A percentile compares a stretch with the other conserved stretches of the same genome.
These are phyloP conservation scores for Trypanosomatidae sp. DNA, from an alignment of 208 protist genomes.

Conservation along the genomic window DNA sequence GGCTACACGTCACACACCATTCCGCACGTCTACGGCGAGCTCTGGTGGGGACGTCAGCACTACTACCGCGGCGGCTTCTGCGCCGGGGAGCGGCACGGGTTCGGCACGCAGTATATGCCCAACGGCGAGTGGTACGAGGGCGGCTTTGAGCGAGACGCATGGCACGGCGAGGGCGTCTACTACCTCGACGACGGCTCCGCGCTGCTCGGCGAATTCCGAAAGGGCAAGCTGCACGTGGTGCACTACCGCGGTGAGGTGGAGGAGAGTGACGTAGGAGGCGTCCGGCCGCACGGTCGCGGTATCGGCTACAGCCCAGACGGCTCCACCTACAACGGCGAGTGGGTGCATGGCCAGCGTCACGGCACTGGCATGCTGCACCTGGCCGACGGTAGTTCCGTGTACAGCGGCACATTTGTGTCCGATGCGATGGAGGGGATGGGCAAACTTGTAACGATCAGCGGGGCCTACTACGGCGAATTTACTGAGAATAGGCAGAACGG, in stretches of 20 bases:
- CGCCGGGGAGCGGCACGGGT: slow-evolving; percentile 58
- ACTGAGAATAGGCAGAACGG: slow-evolving; percentile 60
- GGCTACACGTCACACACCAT: slow-evolving; percentile 65
- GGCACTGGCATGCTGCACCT: slow-evolving; percentile 70
- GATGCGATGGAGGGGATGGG: slow-evolving; percentile 63
- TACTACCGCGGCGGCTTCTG: slow-evolving; percentile 75
- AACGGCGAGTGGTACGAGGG: slow-evolving; percentile 79
- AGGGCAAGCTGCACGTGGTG: slow-evolving; percentile 36
- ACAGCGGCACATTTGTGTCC: slow-evolving; percentile 71
- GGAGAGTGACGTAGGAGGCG: slow-evolving; percentile 17
- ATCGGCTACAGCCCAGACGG: slow-evolving; percentile 37
- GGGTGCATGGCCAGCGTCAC: slow-evolving; percentile 65
- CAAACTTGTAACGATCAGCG: slow-evolving; percentile 48
- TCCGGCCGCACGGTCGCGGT: slow-evolving; percentile 64
- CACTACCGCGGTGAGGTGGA: slow-evolving; percentile 81
- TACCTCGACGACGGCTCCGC: slow-evolving; percentile 66
- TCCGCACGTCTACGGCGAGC: slow-evolving; percentile 77
- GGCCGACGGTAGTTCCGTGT: slow-evolving; percentile 44
- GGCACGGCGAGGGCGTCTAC: slow-evolving; percentile 69
- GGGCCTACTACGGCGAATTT: slow-evolving; percentile 79
- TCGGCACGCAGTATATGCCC: slow-evolving; percentile 55
- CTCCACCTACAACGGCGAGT: slow-evolving; percentile 85
- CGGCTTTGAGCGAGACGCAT: slow-evolving; percentile 50
- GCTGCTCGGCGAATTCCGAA: slow-evolving; percentile 56
- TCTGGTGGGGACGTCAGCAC: slow-evolving; percentile 67